phyloP scores from a whole-genome alignment of 495 filamentous ascomycete species.

The Aspergillus kassunensis region DNA sequence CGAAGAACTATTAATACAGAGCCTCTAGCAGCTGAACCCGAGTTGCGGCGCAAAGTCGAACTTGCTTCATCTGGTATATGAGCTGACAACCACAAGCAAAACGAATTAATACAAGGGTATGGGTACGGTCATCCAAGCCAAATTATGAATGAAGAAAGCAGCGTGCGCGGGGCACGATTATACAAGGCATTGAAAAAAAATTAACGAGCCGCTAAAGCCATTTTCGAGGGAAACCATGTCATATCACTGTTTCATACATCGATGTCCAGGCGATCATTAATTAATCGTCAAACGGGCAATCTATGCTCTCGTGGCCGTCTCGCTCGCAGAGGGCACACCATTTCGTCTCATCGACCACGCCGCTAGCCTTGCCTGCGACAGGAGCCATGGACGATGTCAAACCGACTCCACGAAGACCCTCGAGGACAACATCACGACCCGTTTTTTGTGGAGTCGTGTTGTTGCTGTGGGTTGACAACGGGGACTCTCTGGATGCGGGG shows the following conservation, averaged over 20 bases:
- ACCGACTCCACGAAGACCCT: conserved; percentile 62
- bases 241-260: conserved; percentile 15
- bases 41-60: conserved; percentile 5
- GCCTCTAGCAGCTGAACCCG: neutral
- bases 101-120: conserved; percentile 3
- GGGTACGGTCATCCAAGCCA: conserved; percentile 6
- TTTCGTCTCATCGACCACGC: conserved; percentile 73
- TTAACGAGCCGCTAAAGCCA: conserved; percentile 8
- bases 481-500: conserved; percentile 13
- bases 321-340: conserved; percentile 98
- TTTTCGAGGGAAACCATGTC: conserved; percentile 12
- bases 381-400: conserved; percentile 36
- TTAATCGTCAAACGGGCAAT: conserved; percentile 90
- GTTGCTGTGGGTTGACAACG: conserved; percentile 16
- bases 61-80: conserved; percentile 7
- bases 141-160: conserved; percentile 5
- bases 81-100: neutral
- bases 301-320: conserved; percentile 92
- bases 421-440: conserved; percentile 51
- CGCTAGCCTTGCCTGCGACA: conserved; percentile 75
- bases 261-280: conserved; percentile 20
- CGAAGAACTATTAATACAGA: conserved; percentile 14
- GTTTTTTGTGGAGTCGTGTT: conserved; percentile 32
- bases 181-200: conserved; percentile 18
- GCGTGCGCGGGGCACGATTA: conserved; percentile 7